These are phyloP conservation scores for Mycena crocata DNA, from an alignment of 768 basidiomycete species.

Conservation along the genomic window DNA sequence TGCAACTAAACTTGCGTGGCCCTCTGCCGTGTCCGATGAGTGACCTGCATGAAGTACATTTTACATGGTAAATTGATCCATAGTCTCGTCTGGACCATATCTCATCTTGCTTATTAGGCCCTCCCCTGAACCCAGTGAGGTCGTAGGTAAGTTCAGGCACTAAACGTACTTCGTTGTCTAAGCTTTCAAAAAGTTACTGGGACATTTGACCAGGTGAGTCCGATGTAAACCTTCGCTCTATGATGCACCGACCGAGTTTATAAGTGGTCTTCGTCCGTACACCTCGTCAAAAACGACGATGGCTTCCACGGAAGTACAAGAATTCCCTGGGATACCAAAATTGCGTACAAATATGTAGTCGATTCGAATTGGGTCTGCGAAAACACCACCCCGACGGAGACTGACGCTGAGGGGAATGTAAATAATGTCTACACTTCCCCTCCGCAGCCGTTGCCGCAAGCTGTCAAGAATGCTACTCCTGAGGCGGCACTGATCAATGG, in stretches of 20 bases:
- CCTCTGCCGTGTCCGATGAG: constrained; percentile 39
- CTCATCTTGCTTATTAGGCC: constrained; percentile 61
- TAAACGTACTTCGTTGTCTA: not conserved
- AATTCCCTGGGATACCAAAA: constrained; percentile 72
- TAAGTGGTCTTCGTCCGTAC: constrained; percentile 70
- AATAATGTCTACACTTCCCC: constrained; percentile 78
- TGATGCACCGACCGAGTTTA: not conserved
- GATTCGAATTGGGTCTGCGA: constrained; percentile 72
- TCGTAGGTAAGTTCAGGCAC: constrained; percentile 52
- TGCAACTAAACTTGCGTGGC: too few species aligned
- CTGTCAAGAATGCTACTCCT: constrained; percentile 26
- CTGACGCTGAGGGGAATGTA: constrained; percentile 70
- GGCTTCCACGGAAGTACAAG: constrained; percentile 67
- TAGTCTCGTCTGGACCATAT: constrained; percentile 28
- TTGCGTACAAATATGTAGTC: constrained; percentile 84
- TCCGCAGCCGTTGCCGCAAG: constrained; percentile 40
- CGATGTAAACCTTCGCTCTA: not conserved
- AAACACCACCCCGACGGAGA: constrained; percentile 68
- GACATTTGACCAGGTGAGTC: constrained; percentile 79
- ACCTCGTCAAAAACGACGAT: constrained; percentile 60
- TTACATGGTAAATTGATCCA: constrained; percentile 57
- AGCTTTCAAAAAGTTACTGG: constrained; percentile 61
- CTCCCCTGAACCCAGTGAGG: constrained; percentile 61
- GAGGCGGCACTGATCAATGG: constrained; percentile 12
- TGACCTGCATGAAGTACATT: constrained; percentile 63